Conservation (phyloP, 371 early-diverging fungal genomes). For the Dichotomocladium elegans region DNA sequence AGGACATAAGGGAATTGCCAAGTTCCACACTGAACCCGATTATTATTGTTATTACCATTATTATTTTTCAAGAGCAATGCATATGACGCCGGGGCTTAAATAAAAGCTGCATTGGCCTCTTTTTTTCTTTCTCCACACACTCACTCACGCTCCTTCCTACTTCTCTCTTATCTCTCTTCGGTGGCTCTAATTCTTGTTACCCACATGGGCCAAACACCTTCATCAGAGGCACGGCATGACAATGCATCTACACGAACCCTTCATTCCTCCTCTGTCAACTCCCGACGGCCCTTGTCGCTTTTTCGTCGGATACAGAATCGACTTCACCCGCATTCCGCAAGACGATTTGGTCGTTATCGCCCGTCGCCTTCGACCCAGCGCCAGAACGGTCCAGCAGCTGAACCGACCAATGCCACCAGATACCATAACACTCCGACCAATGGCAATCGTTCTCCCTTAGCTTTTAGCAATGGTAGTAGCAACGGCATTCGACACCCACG, state of each 20-base stretch:
- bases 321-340: constrained; percentile 13
- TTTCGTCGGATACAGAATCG: constrained; percentile 17
- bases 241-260: constrained; percentile 29
- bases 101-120: too few relatives aligned
- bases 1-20: too few relatives aligned
- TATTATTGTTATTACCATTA: too few relatives aligned
- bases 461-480: background rate
- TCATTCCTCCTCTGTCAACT: constrained; percentile 21
- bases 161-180: background rate
- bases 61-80: too few relatives aligned
- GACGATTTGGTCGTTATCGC: constrained; percentile 19
- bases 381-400: background rate
- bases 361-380: too few relatives aligned
- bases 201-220: constrained; percentile 24
- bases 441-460: background rate
- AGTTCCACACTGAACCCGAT: too few relatives aligned
- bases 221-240: constrained; percentile 21
- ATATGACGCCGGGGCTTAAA: too few relatives aligned
- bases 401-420: background rate
- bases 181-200: background rate
- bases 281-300: constrained; percentile 18
- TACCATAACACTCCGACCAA: background rate
- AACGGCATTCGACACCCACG: background rate
- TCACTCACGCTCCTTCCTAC: too few relatives aligned
- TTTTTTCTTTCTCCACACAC: too few relatives aligned